A percentile compares a stretch with the other conserved stretches of the same genome.
Conservation (phyloP, 768 basidiomycete species). For the Glaciozyma antarctica region DNA sequence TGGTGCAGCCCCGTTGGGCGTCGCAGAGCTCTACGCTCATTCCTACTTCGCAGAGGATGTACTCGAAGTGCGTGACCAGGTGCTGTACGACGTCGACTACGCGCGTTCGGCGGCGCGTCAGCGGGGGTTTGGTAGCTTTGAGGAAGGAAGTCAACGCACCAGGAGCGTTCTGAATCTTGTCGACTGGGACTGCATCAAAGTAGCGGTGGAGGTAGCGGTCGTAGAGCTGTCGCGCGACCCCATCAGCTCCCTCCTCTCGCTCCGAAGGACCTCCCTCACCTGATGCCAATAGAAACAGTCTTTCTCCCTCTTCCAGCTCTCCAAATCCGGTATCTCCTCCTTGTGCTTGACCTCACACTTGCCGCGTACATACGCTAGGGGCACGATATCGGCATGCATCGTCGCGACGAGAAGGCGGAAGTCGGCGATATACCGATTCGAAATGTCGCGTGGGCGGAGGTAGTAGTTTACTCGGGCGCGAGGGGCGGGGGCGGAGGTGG, state of each 20-base stretch:
- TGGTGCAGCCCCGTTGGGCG: constrained; percentile 68
- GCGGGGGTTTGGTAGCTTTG: constrained; percentile 25
- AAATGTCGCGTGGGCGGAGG: constrained; percentile 92
- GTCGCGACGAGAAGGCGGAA: constrained; percentile 85
- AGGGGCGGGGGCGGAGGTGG: constrained; percentile 30
- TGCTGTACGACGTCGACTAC: constrained; percentile 61
- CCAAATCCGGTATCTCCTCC: constrained; percentile 67
- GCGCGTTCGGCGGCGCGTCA: constrained; percentile 6
- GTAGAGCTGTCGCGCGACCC: constrained; percentile 48
- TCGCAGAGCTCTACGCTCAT: constrained; percentile 84
- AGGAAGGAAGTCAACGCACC: constrained; percentile 51
- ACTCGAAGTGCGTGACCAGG: constrained; percentile 77
- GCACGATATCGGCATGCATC: constrained; percentile 92
- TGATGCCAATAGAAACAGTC: constrained; percentile 95
- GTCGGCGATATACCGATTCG: constrained; percentile 75
- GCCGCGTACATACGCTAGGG: constrained; percentile 82
- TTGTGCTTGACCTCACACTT: constrained; percentile 90
- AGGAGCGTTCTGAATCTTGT: constrained; percentile 63
- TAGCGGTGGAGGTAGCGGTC: constrained; percentile 98
- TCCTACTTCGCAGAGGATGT: constrained; percentile 89
- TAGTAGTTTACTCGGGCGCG: constrained; percentile 89
- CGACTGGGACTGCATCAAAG: constrained; percentile 84
- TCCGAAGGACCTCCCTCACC: constrained; percentile 15
- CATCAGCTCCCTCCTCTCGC: background rate
- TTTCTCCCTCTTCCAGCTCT: constrained; percentile 84